Base-by-base conservation (phyloP, 1,284 basidiomycete species). In the Sanghuangporus weigelae region DNA sequence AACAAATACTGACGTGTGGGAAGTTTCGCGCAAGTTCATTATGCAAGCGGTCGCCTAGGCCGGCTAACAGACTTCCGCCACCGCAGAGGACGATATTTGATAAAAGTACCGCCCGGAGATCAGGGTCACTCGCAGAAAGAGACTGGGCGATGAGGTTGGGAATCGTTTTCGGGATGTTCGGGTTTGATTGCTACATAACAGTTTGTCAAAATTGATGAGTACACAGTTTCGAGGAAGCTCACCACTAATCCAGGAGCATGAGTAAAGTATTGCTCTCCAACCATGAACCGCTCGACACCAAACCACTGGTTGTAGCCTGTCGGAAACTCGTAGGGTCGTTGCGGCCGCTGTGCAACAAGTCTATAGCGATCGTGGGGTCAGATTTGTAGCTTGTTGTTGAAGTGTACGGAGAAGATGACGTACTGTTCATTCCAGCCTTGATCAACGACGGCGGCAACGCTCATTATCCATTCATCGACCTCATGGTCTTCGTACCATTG, bases 41-140 rank as follows among this genome's bases (percentile, higher is more conserved):
- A 66, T 87, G 83, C 50, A 99, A 79, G 11, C 97, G 84, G 71
- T 99, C 96, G 16, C 83, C 83, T 65, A 99, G 84, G 12, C 97
- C 97, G 23, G 90, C 79, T 63, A 96, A 90, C 46, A 95, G 79
- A 65, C 89, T 93, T 23, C 92, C 90, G 23, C 96, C 96, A 19
- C 97, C 97, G 14, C 95, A 94, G 54, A 98, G 84, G 50, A 99
- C 95, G 60, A 99, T 89, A 73, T 99, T 98, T 70, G 89, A 85
- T 71, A 96, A 84, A 19, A 99, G 85, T 11, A 92, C 87, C 59
- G 94, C 89, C 23, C 96, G 90, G 58, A 97, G 80, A 73, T 99
- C 97, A 2, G 92, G 89, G 70, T 99, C 97, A 74, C 93, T 95
- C 16, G 90, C 83, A 68, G 87, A 83, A 66, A 99, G 81, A 0